Evolutionary conservation across 179 eudicot genomes (phyloP).

Genomic region (Beta corolliflora): DNA sequence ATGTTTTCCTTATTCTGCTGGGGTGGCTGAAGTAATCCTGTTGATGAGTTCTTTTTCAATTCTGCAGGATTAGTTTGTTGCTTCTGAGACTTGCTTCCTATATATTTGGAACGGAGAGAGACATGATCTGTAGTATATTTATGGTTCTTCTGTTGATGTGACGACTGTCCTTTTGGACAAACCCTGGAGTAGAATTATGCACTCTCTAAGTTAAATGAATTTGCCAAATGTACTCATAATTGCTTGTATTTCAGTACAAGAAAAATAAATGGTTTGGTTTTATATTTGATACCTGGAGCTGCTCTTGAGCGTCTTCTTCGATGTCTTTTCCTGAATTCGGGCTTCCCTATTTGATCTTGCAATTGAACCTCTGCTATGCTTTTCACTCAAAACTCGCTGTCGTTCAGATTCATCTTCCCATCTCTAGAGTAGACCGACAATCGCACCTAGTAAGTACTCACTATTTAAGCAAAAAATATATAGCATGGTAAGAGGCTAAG

Average conservation of each 20-base stretch:
- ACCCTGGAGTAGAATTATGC: constrained; percentile 35
- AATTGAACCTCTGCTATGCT: constrained; percentile 66
- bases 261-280: background rate
- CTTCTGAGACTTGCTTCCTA: constrained; percentile 9
- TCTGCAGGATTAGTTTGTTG: constrained; percentile 18
- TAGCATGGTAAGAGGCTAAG: background rate
- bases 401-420: constrained; percentile 85
- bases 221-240: background rate
- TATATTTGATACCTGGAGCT: constrained; percentile 39
- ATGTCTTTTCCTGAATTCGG: constrained; percentile 56
- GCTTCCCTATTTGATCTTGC: constrained; percentile 68
- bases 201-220: background rate
- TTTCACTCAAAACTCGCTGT: constrained; percentile 58
- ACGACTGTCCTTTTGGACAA: constrained; percentile 22
- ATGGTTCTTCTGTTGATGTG: constrained; percentile 24
- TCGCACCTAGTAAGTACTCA: background rate
- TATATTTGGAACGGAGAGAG: no score
- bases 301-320: constrained; percentile 39
- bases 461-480: background rate
- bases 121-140: constrained; percentile 9
- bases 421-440: constrained; percentile 38
- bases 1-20: constrained; percentile 11
- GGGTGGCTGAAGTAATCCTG: background rate
- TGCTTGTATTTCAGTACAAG: background rate
- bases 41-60: constrained; percentile 11